Evolutionary conservation across 78 protist genomes (phyloP), one percentile per base, ranked within the genome.

Genomic region (Emiliania huxleyi): DNA sequence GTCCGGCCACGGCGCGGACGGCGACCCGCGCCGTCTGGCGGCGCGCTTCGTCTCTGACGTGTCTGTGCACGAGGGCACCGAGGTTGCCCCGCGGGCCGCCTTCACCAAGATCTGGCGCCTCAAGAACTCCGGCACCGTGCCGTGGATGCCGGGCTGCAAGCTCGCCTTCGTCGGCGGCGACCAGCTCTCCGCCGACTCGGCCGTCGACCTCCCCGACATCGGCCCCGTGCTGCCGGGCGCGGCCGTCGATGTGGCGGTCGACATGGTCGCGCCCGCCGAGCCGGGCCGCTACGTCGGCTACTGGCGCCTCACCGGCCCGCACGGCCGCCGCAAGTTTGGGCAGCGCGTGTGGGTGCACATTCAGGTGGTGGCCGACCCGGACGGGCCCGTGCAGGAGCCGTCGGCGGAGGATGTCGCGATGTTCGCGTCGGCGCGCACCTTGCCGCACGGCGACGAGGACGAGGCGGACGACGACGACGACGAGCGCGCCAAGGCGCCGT

Each of bases 91-190:
- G 35, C 75, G 48, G 33, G 21, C 90, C 18, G 3, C 18, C 29
- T 94, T 95, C 56, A 95, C 95, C 73, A 95, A 95, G 89, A 93
- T 71, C 87, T 95, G 96, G 96, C 75, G 93, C 40, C 11, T 95
- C 29, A 29, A 84, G n/a, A 95, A 95, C 38, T 95, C 91, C 2
- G 96, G 96, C 44, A 15, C 26, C 22, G 42, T 40, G 15, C 42
- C 89, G 38, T 95, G 96, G 96, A 94, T 93, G 91, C 93, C 83
- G n/a, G 88, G 75, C 38, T 43, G 96, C 2, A 83, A 84, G 69
- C 90, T 95, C 8, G n/a, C 37, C 19, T 95, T 96, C 75, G 45
- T 83, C 35, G 55, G 84, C 15, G 96, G 96, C 90, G 96, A 95
- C 87, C 56, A 43, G 89, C 0, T 81, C 56, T 0, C 25, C 43